phyloP scores from a whole-genome alignment of 306 rosid species.

The Abrus pulchellus region DNA sequence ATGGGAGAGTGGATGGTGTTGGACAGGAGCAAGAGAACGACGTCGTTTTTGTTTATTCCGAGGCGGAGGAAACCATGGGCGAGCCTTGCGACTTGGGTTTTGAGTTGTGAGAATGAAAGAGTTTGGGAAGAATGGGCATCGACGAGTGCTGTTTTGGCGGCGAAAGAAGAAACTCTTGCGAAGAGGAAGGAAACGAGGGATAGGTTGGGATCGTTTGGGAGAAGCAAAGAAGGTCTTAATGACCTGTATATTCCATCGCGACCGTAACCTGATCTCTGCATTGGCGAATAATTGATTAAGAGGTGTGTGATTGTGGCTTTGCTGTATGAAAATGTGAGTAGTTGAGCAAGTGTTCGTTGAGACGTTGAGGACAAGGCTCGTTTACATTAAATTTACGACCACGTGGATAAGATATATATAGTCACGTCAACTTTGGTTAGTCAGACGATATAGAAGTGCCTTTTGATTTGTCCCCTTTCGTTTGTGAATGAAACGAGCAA shows the following conservation, averaged over 20 bases:
- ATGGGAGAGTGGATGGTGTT: slow-evolving; percentile 67
- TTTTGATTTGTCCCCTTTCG: no score
- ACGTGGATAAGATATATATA: no score
- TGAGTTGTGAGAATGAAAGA: slow-evolving; percentile 63
- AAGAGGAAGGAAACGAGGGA: slow-evolving; percentile 76
- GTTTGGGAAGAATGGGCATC: slow-evolving; percentile 65
- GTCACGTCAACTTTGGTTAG: no score
- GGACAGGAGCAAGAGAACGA: slow-evolving; percentile 70
- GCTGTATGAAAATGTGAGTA: no score
- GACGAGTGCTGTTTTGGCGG: slow-evolving; percentile 69
- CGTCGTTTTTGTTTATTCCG: slow-evolving; percentile 73
- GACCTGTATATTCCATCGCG: slow-evolving; percentile 81
- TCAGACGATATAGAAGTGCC: no score
- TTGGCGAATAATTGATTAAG: neutral
- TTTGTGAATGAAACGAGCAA: no score
- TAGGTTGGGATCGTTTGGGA: slow-evolving; percentile 63
- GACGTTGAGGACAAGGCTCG: no score
- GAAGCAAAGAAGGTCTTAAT: slow-evolving; percentile 60
- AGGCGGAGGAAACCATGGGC: slow-evolving; percentile 62
- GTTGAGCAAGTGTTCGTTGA: no score
- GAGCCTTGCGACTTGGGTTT: slow-evolving; percentile 58
- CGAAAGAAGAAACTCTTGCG: slow-evolving; percentile 54
- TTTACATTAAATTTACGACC: no score
- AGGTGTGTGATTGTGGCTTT: no score
- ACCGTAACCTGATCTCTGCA: slow-evolving; percentile 83